Base-by-base conservation (phyloP, 371 early-diverging fungal genomes). In the Mucor indicus region DNA sequence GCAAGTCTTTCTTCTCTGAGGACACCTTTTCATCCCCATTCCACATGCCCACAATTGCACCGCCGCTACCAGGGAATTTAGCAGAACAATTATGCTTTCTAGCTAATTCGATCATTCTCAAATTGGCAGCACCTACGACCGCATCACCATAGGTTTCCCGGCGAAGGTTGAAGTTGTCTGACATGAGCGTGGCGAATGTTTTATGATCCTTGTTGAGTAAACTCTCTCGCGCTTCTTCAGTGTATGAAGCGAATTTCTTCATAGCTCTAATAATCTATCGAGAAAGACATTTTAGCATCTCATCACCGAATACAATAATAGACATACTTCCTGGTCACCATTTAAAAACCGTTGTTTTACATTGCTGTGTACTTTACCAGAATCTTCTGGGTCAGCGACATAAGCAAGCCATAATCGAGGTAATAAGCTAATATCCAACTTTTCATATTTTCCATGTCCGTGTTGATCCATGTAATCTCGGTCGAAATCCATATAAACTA, bases 401-500 rank as follows among this genome's bases (percentile, higher is more conserved):
- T 83, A 87, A 1, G 86, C 84, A 35, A 75, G 38, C 70, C 67
- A 75, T 11, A 70, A 37, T 6, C 63, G 55, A 23, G 83, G 84
- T 13, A 81, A 38, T 16, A 69, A 25, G 0, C 58, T 29, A 1
- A 64, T 17, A 30, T 65, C 64, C 16, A 87, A 31, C 7, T 43
- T 43, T 25, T 66, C 58, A 46, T 87, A 87, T 33, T 60, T 66
- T 20, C 87, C 87, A 53, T 79, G 72, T 1, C 79, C 77, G 25
- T 78, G 50, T n/a, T 46, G 41, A n/a, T 80, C 70, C 73, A 84
- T 74, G 38, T 69, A 62, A 2, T 55, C 57, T n/a, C 62, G 48
- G 15, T 73, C 64, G 50, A 87, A 87, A 53, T 87, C 80, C 87
- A 87, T 87, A 51, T 66, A 84, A 9, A 87, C 81, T 6, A 77